Evolutionary conservation across 495 filamentous ascomycete genomes (phyloP).

Genomic region (Tuber calosporum): DNA sequence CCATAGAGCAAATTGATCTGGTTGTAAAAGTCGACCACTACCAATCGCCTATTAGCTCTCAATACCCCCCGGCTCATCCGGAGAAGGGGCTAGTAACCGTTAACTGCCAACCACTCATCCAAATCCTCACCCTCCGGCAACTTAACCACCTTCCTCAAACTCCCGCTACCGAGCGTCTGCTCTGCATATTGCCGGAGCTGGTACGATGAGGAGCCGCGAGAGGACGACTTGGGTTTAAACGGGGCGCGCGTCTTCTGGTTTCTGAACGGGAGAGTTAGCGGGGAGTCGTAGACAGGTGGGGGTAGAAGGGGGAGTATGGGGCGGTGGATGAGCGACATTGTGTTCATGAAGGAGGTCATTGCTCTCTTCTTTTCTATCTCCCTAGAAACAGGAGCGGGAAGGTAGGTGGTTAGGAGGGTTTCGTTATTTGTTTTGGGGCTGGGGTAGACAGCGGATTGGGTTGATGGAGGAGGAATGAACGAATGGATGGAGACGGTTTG

Average conservation of each 20-base stretch:
- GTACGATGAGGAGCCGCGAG: conserved; percentile 82
- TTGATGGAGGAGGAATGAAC: not conserved
- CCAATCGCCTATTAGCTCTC: conserved; percentile 14
- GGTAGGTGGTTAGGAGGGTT: not conserved
- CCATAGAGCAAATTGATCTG: conserved; percentile 98
- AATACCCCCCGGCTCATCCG: conserved; percentile 6
- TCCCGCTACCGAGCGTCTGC: conserved; percentile 89
- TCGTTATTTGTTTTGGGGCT: not conserved
- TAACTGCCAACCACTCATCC: conserved; percentile 96
- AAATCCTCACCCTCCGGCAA: conserved; percentile 93
- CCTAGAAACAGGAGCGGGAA: not conserved
- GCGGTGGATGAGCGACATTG: conserved; percentile 45
- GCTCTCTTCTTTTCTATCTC: not conserved
- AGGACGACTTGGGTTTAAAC: conserved; percentile 84
- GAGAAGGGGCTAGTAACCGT: conserved; percentile 55
- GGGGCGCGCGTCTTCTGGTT: conserved; percentile 83
- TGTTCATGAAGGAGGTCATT: conserved; percentile 52
- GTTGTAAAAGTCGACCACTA: conserved; percentile 99
- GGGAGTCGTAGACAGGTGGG: conserved; percentile 3
- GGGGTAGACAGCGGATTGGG: not conserved
- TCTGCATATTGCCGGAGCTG: conserved; percentile 96
- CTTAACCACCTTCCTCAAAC: conserved; percentile 90
- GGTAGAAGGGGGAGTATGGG: conserved; percentile 10
- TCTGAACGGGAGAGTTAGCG: conserved; percentile 46
- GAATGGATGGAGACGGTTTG: not conserved